Evolutionary conservation across 768 basidiomycete species (phyloP).

Genomic region (Tricholoma flavovirens): DNA sequence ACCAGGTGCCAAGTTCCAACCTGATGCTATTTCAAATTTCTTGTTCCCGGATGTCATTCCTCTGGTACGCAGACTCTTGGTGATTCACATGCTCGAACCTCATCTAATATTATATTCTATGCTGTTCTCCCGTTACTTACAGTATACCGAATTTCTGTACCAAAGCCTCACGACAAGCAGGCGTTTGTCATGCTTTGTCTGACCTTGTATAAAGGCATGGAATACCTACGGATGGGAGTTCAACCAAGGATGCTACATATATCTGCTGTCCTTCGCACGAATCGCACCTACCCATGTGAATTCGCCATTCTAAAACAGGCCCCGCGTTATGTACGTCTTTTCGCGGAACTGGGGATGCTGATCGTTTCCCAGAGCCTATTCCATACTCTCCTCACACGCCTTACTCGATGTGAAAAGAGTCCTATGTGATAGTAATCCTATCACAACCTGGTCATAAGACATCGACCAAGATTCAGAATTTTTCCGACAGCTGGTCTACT

Average conservation of each 20-base stretch:
- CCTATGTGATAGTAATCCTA: not conserved
- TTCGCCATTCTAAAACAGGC: not conserved
- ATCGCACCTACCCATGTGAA: not conserved
- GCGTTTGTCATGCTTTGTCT: not conserved
- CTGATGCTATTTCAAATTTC: not conserved
- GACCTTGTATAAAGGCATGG: not conserved
- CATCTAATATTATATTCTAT: not conserved
- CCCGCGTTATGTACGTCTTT: not conserved
- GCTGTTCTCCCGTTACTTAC: not conserved
- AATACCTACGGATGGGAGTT: not conserved
- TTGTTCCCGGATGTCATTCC: not conserved
- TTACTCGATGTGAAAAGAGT: not conserved
- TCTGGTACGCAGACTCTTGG: not conserved
- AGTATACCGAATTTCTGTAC: not conserved
- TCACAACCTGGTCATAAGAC: not conserved
- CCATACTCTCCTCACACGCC: not conserved
- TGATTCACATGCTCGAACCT: not conserved
- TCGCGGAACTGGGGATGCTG: not conserved
- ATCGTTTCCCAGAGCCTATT: not conserved
- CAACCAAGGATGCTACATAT: not conserved
- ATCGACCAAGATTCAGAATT: not conserved
- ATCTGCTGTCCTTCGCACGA: not conserved
- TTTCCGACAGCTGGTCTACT: not conserved
- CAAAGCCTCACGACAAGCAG: not conserved
- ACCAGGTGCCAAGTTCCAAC: not conserved